Percentiles rank a stretch among this genome's conserved stretches.
Evolutionary conservation across 371 early-diverging fungal genomes (phyloP).

Genomic region (Coemansia sp.): DNA sequence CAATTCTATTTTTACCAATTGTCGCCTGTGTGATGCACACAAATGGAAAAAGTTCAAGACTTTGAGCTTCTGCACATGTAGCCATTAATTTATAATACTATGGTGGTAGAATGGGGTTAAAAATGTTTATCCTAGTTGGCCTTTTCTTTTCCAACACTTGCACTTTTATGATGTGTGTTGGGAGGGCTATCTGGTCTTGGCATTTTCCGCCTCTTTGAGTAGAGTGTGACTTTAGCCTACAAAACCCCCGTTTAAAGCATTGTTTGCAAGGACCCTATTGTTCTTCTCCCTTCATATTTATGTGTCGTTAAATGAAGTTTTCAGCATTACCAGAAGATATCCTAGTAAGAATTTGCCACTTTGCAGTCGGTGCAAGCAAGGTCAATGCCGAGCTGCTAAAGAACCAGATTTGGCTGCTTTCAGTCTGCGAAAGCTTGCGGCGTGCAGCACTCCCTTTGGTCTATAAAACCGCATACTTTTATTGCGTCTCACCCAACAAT

Average conservation of each 20-base stretch:
- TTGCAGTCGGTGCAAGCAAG: neutral
- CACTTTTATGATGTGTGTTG: too few relatives aligned
- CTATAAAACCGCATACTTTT: neutral
- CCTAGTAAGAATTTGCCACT: neutral
- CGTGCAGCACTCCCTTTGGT: neutral
- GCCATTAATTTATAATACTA: too few relatives aligned
- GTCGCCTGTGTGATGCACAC: neutral
- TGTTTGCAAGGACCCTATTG: neutral
- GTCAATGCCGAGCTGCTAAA: neutral
- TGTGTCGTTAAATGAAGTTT: neutral
- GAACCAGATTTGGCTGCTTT: neutral
- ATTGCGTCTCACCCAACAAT: neutral
- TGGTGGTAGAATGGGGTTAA: too few relatives aligned
- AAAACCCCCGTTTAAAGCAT: neutral
- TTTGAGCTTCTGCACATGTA: too few relatives aligned
- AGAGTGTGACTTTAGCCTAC: neutral
- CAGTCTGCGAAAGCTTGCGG: neutral
- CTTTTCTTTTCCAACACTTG: too few relatives aligned
- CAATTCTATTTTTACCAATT: neutral
- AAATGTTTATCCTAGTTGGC: too few relatives aligned
- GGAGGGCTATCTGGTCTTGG: neutral
- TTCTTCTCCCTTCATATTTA: neutral
- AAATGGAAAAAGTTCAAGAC: neutral
- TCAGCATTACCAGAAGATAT: neutral
- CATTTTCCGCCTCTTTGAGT: neutral